Conservation (phyloP, 2,329 filamentous ascomycete genomes). For the Rhytidhysteron rufulum region DNA sequence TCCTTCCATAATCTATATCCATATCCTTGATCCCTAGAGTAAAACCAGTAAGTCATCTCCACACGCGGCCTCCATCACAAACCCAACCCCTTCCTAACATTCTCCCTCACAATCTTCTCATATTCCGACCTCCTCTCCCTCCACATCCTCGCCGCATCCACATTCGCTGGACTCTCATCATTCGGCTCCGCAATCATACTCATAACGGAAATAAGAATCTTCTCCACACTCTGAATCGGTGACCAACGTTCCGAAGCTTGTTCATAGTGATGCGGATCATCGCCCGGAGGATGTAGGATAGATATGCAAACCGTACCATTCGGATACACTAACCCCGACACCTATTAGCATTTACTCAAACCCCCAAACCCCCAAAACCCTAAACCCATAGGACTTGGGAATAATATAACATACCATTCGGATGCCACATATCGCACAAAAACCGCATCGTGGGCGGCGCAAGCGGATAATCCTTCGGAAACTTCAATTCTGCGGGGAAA, state of each 20-base stretch:
- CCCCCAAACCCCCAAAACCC: not conserved
- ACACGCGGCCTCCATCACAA: slow-evolving; percentile 17
- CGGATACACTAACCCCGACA: slow-evolving; percentile 78
- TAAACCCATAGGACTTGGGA: not conserved
- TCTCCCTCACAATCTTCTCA: slow-evolving; percentile 67
- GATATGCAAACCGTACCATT: slow-evolving; percentile 91
- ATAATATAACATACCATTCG: slow-evolving; percentile 62
- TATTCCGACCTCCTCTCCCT: slow-evolving; percentile 78
- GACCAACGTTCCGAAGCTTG: slow-evolving; percentile 85
- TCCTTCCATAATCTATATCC: too few relatives aligned
- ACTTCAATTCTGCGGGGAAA: slow-evolving; percentile 80
- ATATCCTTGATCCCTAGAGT: too few relatives aligned
- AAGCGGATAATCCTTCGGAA: slow-evolving; percentile 81
- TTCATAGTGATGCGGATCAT: slow-evolving; percentile 94
- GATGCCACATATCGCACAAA: slow-evolving; percentile 82
- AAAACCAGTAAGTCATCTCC: too few relatives aligned
- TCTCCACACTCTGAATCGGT: slow-evolving; percentile 92
- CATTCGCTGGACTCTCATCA: slow-evolving; percentile 91
- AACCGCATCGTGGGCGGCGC: slow-evolving; percentile 88
- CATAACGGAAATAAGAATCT: slow-evolving; percentile 87
- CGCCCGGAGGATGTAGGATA: slow-evolving; percentile 91
- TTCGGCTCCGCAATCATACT: slow-evolving; percentile 90
- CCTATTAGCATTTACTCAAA: too few relatives aligned
- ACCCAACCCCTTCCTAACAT: slow-evolving; percentile 35
- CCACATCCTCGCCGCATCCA: slow-evolving; percentile 87